Percentiles rank a stretch among this genome's conserved stretches.
Evolutionary conservation across 352 stramenopile species (phyloP).

Genomic region (Peronosclerospora sorghi): DNA sequence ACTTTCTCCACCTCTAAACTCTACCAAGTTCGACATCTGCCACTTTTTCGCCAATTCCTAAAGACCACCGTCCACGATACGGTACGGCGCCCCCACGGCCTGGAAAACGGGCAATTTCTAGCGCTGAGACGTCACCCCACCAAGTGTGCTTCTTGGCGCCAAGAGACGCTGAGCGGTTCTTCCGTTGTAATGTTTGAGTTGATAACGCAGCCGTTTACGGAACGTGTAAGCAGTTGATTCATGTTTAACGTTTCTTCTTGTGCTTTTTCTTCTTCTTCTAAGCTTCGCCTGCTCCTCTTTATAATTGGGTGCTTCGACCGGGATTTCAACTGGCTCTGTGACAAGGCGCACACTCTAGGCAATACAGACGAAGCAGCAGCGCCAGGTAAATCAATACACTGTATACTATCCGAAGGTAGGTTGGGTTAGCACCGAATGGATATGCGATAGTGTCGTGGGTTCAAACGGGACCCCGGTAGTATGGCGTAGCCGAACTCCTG

Average conservation of each 20-base stretch:
- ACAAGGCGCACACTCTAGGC: slow-evolving; percentile 30
- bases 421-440: no score
- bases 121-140: slow-evolving; percentile 56
- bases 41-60: slow-evolving; percentile 52
- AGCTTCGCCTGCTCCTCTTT: slow-evolving; percentile 12
- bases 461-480: no score
- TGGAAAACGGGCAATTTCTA: slow-evolving; percentile 72
- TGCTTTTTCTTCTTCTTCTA: slow-evolving; percentile 59
- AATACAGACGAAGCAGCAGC: slow-evolving; percentile 10
- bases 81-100: slow-evolving; percentile 65
- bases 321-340: slow-evolving; percentile 29
- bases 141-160: slow-evolving; percentile 56
- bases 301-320: slow-evolving; percentile 9
- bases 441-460: no score
- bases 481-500: no score
- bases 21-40: slow-evolving; percentile 58
- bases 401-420: no score
- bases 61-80: slow-evolving; percentile 72
- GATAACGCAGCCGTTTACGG: slow-evolving; percentile 13
- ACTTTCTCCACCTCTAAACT: slow-evolving; percentile 60
- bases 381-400: slow-evolving; percentile 20
- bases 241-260: slow-evolving; percentile 61
- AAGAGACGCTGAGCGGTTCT: slow-evolving; percentile 57
- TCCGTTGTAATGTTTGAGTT: slow-evolving; percentile 19
- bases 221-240: slow-evolving; percentile 60